Base-by-base conservation (phyloP, 2,329 filamentous ascomycete genomes). In the Talaromyces islandicus region DNA sequence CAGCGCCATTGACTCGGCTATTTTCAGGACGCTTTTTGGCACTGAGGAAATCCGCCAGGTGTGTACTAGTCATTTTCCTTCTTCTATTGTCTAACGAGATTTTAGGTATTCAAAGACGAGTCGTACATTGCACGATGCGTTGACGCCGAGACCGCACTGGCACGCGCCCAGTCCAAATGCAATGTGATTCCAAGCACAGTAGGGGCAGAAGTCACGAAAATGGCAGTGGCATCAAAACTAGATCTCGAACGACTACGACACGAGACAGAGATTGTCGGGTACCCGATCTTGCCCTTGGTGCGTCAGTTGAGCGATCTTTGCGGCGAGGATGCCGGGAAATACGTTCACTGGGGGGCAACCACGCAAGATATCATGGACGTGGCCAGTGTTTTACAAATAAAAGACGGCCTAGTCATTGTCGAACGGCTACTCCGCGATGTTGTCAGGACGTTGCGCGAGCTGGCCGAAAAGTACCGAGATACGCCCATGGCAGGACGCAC, bases 281-380 rank as follows among this genome's bases (percentile, higher is more conserved):
- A 84, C 58, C 81, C 81, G 0, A 81, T 84, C 9, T 71, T 84
- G 0, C 79, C 80, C 0, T 65, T 84, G 12, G 78, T 83, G 2
- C 73, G 77, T 38, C 81, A 83, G 60, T 68, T 83, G 25, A 75
- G 75, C 1, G 69, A 71, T 29, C 68, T 69, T n/a, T 69, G 66
- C 25, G 68, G 66, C 14, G 68, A 71, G 32, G 64, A 71, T 5
- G 68, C 66, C 12, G 74, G 69, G n/a, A 74, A 77, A 61, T 84
- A 82, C 64, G 77, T 85, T 11, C 82, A 85, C 66, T 84, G 82
- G 82, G 83, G 83, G 9, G 81, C 82, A 1, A 85, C 83, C 0
- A 85, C 83, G 0, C 83, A 85, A 63, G 82, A 85, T 64, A 84
- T 85, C 60, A 84, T 84, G 82, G 83, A 85, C 63, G 71, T 79